These are phyloP conservation scores for Dipodascus geniculatus DNA, from an alignment of 805 yeast genomes.

Conservation along the genomic window DNA sequence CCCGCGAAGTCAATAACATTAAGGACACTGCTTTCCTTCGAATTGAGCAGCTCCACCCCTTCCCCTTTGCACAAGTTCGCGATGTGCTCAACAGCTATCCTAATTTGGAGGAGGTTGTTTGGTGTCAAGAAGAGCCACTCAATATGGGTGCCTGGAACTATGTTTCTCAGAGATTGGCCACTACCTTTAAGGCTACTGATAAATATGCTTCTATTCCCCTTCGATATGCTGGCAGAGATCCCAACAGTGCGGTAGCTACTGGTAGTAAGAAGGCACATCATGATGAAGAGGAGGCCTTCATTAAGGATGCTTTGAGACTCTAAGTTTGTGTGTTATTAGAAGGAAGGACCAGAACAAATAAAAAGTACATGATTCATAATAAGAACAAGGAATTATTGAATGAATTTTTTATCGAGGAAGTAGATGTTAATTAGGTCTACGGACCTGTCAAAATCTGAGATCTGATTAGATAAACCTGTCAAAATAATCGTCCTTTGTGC, in stretches of 20 bases:
- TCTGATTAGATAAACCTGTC: too few species aligned
- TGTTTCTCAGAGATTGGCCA: constrained; percentile 72
- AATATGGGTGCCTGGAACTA: constrained; percentile 87
- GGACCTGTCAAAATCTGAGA: too few species aligned
- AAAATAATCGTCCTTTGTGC: too few species aligned
- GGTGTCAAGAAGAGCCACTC: constrained; percentile 98
- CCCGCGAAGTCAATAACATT: constrained; percentile 64
- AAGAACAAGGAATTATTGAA: background rate
- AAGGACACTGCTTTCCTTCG: constrained; percentile 79
- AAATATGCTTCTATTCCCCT: constrained; percentile 44
- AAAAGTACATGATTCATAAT: background rate
- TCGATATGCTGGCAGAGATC: constrained; percentile 95
- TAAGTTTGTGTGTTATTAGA: background rate
- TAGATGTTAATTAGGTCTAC: too few species aligned
- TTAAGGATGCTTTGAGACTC: constrained; percentile 54
- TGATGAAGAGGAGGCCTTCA: constrained; percentile 81
- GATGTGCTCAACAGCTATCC: constrained; percentile 75
- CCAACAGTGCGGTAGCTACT: constrained; percentile 97
- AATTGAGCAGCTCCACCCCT: constrained; percentile 94
- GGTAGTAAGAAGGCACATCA: constrained; percentile 83
- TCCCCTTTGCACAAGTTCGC: constrained; percentile 92
- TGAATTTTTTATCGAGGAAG: too few species aligned
- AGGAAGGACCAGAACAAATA: background rate
- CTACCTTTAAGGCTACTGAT: constrained; percentile 65
- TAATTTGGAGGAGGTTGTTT: constrained; percentile 75